Base-by-base conservation (phyloP, 345 rosid species). In the Ceriops zippeliana region DNA sequence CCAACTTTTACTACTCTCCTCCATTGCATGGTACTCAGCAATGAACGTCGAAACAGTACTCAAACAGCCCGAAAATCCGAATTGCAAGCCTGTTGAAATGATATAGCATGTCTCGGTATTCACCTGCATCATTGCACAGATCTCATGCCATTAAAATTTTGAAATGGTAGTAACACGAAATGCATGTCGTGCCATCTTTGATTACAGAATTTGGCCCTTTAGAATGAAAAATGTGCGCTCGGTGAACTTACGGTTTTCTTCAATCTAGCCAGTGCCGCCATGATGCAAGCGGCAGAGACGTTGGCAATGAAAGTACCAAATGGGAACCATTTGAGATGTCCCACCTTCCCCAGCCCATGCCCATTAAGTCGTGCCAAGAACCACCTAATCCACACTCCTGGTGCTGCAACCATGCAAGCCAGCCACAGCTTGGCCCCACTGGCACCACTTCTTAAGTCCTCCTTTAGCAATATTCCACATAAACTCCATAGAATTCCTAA, bases 361-460 rank as follows among this genome's bases (percentile, higher is more conserved):
- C 99, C 99, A 17, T 91, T 95, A 9, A 89, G 81, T 31, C 93
- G 78, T 21, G 97, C 93, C 72, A 95, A 73, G 82, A 85, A 87
- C 97, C 99, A 95, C 84, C 99, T 90, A 58, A 87, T 86, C 99
- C 99, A 95, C 10, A 91, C 99, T 47, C 98, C 99, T 7, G 85
- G 68, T 0, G 92, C 84, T 34, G 83, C 97, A 68, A 88, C 89
- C 54, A 83, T 61, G 79, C 96, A 95, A 62, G 87, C 99, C 67
- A 90, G 63, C 96, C 97, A 91, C 59, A 95, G 79, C 58, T 95
- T 79, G 64, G 90, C 59, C 17, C 57, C 77, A 37, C 83, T 82
- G 67, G 84, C 77, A 47, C 81, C 83, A 34, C 75, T 78, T 59
- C 76, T 70, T 46, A 86, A 90, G 65, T 87, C 86, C 65, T 84